phyloP scores from a whole-genome alignment of 2,329 filamentous ascomycete species.

The Talaromyces sp. region DNA sequence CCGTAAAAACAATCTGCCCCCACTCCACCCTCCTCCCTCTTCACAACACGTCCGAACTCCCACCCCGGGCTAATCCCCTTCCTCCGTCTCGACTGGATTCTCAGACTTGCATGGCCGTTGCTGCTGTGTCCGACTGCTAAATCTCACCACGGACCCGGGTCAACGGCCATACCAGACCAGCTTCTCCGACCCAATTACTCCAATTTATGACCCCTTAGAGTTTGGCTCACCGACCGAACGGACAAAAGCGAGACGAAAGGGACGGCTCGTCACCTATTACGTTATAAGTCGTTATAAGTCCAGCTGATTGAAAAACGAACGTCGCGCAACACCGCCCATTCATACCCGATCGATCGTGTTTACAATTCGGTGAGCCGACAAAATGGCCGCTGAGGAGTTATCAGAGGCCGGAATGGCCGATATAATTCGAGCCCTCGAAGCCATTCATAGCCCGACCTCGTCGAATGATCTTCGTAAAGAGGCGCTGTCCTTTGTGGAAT shows the following conservation, averaged over 20 bases:
- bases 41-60: not conserved
- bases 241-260: no score
- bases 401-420: conserved; percentile 43
- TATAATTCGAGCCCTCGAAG: conserved; percentile 81
- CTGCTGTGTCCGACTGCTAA: conserved; percentile 25
- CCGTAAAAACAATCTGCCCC: not conserved
- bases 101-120: conserved; percentile 24
- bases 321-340: not conserved
- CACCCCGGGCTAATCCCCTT: not conserved
- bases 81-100: conserved; percentile 7
- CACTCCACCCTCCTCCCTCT: not conserved
- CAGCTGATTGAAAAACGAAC: not conserved
- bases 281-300: no score
- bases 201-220: no score
- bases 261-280: no score
- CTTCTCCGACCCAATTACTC: no score
- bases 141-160: conserved; percentile 19
- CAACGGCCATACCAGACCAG: conserved; percentile 22
- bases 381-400: conserved; percentile 40
- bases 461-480: conserved; percentile 79
- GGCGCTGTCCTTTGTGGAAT: conserved; percentile 83
- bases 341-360: not conserved
- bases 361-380: conserved; percentile 9
- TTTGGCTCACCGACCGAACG: no score
- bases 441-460: conserved; percentile 82